phyloP scores from a whole-genome alignment of 176 grass and related monocot genomes.

The Oryza brachyantha region DNA sequence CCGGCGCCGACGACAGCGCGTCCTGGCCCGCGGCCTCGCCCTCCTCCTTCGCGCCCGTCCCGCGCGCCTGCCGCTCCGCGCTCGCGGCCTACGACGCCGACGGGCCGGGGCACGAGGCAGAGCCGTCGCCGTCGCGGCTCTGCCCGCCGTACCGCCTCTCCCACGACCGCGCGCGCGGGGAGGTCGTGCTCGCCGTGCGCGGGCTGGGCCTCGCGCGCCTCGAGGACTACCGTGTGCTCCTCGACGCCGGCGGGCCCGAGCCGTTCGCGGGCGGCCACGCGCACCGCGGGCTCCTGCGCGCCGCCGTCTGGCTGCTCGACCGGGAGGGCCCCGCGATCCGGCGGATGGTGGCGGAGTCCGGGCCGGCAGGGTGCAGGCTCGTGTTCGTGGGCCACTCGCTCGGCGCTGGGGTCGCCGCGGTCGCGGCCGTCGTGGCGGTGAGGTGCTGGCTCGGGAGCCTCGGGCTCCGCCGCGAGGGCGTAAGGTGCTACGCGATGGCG shows the following conservation, averaged over 20 bases:
- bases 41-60: slow-evolving; percentile 35
- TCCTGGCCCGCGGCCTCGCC: slow-evolving; percentile 37
- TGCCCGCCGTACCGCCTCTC: slow-evolving; percentile 41
- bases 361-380: slow-evolving; percentile 14
- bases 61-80: slow-evolving; percentile 37
- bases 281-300: slow-evolving; percentile 37
- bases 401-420: slow-evolving; percentile 37
- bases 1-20: slow-evolving; percentile 41
- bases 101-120: background rate
- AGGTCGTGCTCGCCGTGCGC: slow-evolving; percentile 42
- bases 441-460: slow-evolving; percentile 29
- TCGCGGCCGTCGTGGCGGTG: slow-evolving; percentile 36
- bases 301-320: slow-evolving; percentile 37
- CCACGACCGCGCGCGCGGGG: slow-evolving; percentile 33
- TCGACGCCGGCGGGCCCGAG: slow-evolving; percentile 45
- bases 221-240: slow-evolving; percentile 36
- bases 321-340: slow-evolving; percentile 30
- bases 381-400: slow-evolving; percentile 52
- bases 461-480: slow-evolving; percentile 21
- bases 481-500: slow-evolving; percentile 48
- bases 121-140: slow-evolving; percentile 9
- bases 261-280: slow-evolving; percentile 43
- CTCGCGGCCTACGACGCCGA: slow-evolving; percentile 41
- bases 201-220: slow-evolving; percentile 39
- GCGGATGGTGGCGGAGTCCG: slow-evolving; percentile 18